Evolutionary conservation across 768 basidiomycete genomes (phyloP).

Genomic region (Lactarius akahatsu): DNA sequence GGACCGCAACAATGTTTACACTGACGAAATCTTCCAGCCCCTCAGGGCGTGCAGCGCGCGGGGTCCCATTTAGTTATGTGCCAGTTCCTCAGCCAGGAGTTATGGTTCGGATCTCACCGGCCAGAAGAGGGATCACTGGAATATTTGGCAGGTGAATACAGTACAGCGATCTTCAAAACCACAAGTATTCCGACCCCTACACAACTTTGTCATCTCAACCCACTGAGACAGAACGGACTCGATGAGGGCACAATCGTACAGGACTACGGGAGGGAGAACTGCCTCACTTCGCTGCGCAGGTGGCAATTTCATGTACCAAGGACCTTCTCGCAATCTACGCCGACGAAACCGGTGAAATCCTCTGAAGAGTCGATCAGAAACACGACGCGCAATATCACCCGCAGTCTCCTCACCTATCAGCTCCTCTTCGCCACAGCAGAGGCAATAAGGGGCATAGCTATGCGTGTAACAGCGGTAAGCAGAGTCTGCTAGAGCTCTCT

Average conservation of each 20-base stretch:
- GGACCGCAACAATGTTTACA: not conserved
- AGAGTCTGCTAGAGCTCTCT: not conserved
- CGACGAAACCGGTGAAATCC: not conserved
- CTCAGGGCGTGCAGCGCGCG: not conserved
- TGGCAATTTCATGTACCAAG: not conserved
- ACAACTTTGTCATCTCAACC: not conserved
- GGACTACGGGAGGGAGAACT: not conserved
- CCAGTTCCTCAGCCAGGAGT: not conserved
- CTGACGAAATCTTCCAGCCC: not conserved
- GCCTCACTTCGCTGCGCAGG: not conserved
- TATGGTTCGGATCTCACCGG: not conserved
- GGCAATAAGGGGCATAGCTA: not conserved
- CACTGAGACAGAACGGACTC: not conserved
- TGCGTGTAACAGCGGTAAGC: not conserved
- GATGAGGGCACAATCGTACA: not conserved
- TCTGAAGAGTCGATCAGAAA: not conserved
- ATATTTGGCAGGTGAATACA: not conserved
- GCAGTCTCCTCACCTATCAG: not conserved
- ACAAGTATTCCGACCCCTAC: not conserved
- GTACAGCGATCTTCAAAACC: not conserved
- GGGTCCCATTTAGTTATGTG: not conserved
- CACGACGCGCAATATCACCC: not conserved
- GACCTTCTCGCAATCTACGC: not conserved
- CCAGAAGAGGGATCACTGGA: not conserved
- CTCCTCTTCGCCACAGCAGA: slow-evolving; percentile 2